A percentile compares a stretch with the other conserved stretches of the same genome.
Conservation (phyloP, 1,139 yeast species). For the Arxiozyma heterogenica region DNA sequence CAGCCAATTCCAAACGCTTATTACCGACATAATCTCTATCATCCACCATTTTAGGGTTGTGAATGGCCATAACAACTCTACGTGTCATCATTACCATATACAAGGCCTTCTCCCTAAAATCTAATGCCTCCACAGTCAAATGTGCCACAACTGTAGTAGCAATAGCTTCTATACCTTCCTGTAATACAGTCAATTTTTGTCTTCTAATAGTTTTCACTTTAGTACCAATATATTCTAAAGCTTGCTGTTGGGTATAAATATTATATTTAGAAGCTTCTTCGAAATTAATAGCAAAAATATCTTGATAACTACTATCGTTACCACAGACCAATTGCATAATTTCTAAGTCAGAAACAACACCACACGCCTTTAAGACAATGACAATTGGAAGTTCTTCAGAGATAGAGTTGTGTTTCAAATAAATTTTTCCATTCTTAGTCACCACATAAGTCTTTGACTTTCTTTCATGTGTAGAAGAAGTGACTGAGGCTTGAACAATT, state of each 20-base stretch:
- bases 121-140: constrained; percentile 73
- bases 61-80: constrained; percentile 91
- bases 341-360: constrained; percentile 85
- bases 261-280: constrained; percentile 88
- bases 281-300: constrained; percentile 80
- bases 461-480: constrained; percentile 95
- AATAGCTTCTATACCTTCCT: constrained; percentile 95
- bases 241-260: constrained; percentile 87
- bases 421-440: constrained; percentile 81
- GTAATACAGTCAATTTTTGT: constrained; percentile 69
- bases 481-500: constrained; percentile 93
- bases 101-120: constrained; percentile 87
- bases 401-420: constrained; percentile 87
- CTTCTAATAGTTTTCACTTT: constrained; percentile 89
- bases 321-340: constrained; percentile 94
- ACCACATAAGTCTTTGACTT: constrained; percentile 94
- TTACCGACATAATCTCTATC: constrained; percentile 98
- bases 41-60: constrained; percentile 89
- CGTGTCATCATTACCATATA: constrained; percentile 96
- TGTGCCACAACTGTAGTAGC: constrained; percentile 97
- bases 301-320: constrained; percentile 77
- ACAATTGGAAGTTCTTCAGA: constrained; percentile 95
- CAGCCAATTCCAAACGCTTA: constrained; percentile 93
- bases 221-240: constrained; percentile 80
- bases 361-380: constrained; percentile 88